A percentile compares a stretch with the other conserved stretches of the same genome.
Evolutionary conservation across 2,329 filamentous ascomycete species (phyloP).

Genomic region (Verticillium isaacii): DNA sequence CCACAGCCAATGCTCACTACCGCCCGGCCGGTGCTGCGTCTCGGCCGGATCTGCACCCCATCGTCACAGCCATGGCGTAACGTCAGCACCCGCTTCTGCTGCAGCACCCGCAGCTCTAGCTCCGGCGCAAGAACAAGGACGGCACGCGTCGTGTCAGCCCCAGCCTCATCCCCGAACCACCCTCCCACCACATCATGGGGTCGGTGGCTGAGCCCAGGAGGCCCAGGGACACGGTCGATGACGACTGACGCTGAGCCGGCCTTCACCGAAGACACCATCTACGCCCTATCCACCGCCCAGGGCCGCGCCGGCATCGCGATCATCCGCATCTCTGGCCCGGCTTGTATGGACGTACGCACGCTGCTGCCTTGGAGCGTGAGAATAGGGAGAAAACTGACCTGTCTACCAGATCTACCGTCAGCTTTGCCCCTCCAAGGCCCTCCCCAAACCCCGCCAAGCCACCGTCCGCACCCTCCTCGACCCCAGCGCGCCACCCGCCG

Average conservation of each 20-base stretch:
- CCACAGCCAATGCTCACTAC: not conserved
- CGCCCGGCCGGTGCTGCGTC: not conserved
- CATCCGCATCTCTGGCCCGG: conserved; percentile 78
- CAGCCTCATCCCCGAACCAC: not conserved
- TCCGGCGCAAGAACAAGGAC: not conserved
- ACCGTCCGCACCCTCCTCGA: conserved; percentile 70
- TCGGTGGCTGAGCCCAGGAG: not conserved
- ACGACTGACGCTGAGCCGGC: not conserved
- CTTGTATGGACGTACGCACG: conserved; percentile 57
- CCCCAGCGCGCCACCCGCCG: conserved; percentile 21
- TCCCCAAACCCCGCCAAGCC: conserved; percentile 53
- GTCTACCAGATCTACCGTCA: conserved; percentile 40
- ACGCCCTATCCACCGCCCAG: conserved; percentile 81
- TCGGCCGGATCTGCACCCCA: conserved; percentile 1
- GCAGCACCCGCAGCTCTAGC: not conserved
- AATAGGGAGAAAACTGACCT: not conserved
- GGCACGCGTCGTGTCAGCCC: not conserved
- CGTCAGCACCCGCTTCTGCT: not conserved
- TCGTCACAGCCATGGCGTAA: not conserved
- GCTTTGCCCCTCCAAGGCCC: conserved; percentile 42
- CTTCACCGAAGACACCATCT: conserved; percentile 64
- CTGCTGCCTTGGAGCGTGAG: not conserved
- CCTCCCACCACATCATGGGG: not conserved
- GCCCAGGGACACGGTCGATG: not conserved
- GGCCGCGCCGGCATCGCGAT: conserved; percentile 89